Conservation (phyloP, 164 flowering plant species). For the Kalanchoe fedtschenkoi region DNA sequence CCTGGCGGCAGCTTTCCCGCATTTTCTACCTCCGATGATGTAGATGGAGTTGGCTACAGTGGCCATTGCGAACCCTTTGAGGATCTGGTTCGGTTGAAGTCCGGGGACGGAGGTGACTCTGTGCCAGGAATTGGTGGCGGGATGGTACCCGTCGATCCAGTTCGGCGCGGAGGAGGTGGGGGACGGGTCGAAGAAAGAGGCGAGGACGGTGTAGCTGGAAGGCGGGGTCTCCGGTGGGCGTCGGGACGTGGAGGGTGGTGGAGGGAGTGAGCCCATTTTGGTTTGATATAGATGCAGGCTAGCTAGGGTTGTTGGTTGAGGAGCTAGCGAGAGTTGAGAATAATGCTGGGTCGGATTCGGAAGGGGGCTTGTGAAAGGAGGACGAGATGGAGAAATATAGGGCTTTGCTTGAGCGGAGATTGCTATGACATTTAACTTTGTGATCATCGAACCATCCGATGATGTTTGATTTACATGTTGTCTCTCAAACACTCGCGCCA, state of each 20-base stretch:
- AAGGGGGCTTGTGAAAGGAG: no score
- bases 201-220: background rate
- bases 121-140: conserved; percentile 33
- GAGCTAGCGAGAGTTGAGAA: no score
- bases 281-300: no score
- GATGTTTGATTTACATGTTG: no score
- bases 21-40: conserved; percentile 41
- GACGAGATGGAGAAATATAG: no score
- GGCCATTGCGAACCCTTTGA: conserved; percentile 48
- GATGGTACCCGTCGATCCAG: conserved; percentile 37
- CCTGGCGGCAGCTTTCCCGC: conserved; percentile 13
- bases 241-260: background rate
- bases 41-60: conserved; percentile 26
- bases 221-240: background rate
- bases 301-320: no score
- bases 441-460: no score
- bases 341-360: no score
- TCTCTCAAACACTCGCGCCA: no score
- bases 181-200: background rate
- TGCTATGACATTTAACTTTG: no score
- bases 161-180: conserved; percentile 13
- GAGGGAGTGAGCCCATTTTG: background rate
- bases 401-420: no score
- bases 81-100: conserved; percentile 21
- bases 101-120: conserved; percentile 26